Conservation (phyloP, 2,329 filamentous ascomycete genomes). For the Colletotrichum caudatum region DNA sequence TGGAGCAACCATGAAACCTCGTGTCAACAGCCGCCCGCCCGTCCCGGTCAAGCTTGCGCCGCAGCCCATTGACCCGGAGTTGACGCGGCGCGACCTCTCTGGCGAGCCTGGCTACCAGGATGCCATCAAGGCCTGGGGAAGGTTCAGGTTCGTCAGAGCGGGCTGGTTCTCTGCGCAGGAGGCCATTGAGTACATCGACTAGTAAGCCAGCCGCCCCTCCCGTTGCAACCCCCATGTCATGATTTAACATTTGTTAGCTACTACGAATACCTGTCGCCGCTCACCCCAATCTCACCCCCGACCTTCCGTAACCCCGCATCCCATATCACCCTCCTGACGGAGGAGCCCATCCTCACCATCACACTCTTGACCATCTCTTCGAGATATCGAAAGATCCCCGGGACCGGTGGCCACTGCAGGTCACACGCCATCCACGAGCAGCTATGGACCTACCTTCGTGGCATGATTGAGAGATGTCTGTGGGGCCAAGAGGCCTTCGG, state of each 20-base stretch:
- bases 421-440: constrained; percentile 95
- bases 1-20: constrained; percentile 38
- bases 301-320: constrained; percentile 87
- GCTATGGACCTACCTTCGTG: constrained; percentile 92
- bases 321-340: constrained; percentile 82
- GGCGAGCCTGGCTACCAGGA: constrained; percentile 70
- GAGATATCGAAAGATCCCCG: constrained; percentile 83
- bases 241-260: constrained; percentile 67
- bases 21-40: constrained; percentile 15
- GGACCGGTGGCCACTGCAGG: constrained; percentile 83
- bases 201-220: constrained; percentile 65
- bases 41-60: constrained; percentile 48
- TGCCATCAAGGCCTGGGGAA: constrained; percentile 87
- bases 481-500: constrained; percentile 98
- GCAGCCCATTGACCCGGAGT: constrained; percentile 60
- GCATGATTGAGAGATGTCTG: constrained; percentile 94
- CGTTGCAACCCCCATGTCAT: background rate
- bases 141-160: constrained; percentile 93
- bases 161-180: constrained; percentile 97
- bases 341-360: constrained; percentile 93
- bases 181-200: constrained; percentile 93
- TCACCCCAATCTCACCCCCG: constrained; percentile 93
- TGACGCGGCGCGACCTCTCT: constrained; percentile 58
- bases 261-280: constrained; percentile 88
- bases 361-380: constrained; percentile 93